Conservation (phyloP, 177 flowering plant species). For the Vitis hybrid region DNA sequence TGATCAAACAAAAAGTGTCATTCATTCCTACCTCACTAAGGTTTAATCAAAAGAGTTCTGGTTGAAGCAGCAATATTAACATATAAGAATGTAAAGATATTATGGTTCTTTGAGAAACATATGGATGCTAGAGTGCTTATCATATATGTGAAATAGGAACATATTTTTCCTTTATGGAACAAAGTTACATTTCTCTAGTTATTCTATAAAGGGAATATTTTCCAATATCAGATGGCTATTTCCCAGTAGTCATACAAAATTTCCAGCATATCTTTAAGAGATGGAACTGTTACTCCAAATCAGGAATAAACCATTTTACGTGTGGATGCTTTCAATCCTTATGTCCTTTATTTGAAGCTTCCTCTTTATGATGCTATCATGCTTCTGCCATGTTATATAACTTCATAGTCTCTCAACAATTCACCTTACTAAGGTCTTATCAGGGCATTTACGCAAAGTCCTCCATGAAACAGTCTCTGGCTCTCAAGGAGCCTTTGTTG, state of each 20-base stretch:
- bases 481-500: too few relatives aligned
- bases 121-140: neutral
- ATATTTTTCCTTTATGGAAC: neutral
- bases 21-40: neutral
- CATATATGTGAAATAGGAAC: neutral
- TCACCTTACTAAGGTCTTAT: too few relatives aligned
- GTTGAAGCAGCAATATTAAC: neutral
- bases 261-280: too few relatives aligned
- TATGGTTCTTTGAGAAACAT: neutral
- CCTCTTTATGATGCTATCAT: too few relatives aligned
- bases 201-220: neutral
- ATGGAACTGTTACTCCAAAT: too few relatives aligned
- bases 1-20: constrained; percentile 21
- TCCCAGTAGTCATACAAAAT: neutral
- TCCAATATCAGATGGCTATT: neutral
- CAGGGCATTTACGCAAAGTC: too few relatives aligned
- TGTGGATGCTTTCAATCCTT: too few relatives aligned
- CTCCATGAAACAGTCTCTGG: too few relatives aligned
- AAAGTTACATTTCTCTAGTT: neutral
- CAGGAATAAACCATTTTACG: too few relatives aligned
- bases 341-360: too few relatives aligned
- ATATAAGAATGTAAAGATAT: neutral
- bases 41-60: neutral
- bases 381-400: too few relatives aligned
- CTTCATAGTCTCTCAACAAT: too few relatives aligned